Percentiles rank a stretch among this genome's conserved stretches.
Evolutionary conservation across 1,284 basidiomycete species (phyloP).

Genomic region (Xerocomus amazonicus): DNA sequence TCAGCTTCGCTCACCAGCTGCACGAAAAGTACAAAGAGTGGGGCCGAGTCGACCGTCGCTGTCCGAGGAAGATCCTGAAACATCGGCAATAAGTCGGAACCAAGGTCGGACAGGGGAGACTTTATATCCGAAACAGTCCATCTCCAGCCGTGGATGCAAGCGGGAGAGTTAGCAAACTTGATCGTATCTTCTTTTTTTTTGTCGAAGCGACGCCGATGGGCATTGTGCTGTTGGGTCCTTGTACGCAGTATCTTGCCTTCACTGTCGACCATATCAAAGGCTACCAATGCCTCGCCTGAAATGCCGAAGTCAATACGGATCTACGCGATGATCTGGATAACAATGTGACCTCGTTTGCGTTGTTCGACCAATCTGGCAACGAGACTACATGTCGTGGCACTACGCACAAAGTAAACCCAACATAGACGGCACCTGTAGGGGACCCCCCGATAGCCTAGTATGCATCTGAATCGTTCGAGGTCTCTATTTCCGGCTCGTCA

Average conservation of each 20-base stretch:
- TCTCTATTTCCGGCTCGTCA: constrained; percentile 8
- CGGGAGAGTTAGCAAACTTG: no score
- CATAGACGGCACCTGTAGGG: constrained; percentile 12
- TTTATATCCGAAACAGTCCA: no score
- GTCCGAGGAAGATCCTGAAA: no score
- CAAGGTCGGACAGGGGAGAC: no score
- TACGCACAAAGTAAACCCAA: constrained; percentile 20
- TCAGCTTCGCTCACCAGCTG: constrained; percentile 14
- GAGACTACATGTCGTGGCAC: constrained; percentile 29
- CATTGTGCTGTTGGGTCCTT: no score
- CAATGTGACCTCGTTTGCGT: constrained; percentile 28
- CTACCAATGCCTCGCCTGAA: constrained; percentile 34
- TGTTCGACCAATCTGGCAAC: constrained; percentile 33
- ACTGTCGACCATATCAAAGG: constrained; percentile 31
- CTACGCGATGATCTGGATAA: not conserved
- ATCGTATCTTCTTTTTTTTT: no score
- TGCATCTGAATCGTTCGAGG: constrained; percentile 32
- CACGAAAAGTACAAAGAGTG: constrained; percentile 22
- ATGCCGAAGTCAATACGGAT: no score
- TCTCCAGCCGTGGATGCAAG: no score
- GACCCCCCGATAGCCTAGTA: constrained; percentile 11
- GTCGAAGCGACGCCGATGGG: no score
- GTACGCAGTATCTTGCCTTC: no score
- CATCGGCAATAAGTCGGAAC: no score
- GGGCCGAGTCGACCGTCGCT: constrained; percentile 15